Conservation (phyloP, 495 filamentous ascomycete genomes). For the Penicillium cataractarum region DNA sequence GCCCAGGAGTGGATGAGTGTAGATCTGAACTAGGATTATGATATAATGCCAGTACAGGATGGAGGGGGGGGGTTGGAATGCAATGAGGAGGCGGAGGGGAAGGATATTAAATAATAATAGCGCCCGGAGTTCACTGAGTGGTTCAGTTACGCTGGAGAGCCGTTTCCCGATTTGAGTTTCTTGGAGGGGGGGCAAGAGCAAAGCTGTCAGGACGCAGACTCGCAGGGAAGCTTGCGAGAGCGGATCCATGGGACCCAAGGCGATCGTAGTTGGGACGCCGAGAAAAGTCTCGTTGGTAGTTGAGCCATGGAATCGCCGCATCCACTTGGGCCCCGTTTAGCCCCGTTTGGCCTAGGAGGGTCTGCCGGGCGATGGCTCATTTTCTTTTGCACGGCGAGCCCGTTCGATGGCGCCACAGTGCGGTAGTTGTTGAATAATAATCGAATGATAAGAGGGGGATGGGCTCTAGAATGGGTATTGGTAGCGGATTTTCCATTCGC, state of each 20-base stretch:
- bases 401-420: conserved; percentile 25
- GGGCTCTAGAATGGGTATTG: neutral
- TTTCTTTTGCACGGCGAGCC: conserved; percentile 18
- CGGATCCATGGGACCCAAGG: conserved; percentile 26
- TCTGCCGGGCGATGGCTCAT: conserved; percentile 4
- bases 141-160: conserved; percentile 2
- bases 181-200: conserved; percentile 5
- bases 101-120: conserved; percentile 12
- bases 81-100: neutral
- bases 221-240: conserved; percentile 15
- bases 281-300: conserved; percentile 23
- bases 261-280: conserved; percentile 32
- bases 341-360: neutral
- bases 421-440: neutral
- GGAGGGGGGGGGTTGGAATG: neutral
- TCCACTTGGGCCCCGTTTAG: neutral
- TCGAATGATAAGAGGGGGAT: neutral
- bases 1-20: neutral
- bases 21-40: neutral
- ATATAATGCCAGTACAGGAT: neutral
- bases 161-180: conserved; percentile 11
- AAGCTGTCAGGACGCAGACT: conserved; percentile 24
- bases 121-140: conserved; percentile 1
- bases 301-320: conserved; percentile 25
- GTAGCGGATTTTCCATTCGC: conserved; percentile 4